Base-by-base conservation (phyloP, 1,284 basidiomycete species). In the Mixia osmundae region DNA sequence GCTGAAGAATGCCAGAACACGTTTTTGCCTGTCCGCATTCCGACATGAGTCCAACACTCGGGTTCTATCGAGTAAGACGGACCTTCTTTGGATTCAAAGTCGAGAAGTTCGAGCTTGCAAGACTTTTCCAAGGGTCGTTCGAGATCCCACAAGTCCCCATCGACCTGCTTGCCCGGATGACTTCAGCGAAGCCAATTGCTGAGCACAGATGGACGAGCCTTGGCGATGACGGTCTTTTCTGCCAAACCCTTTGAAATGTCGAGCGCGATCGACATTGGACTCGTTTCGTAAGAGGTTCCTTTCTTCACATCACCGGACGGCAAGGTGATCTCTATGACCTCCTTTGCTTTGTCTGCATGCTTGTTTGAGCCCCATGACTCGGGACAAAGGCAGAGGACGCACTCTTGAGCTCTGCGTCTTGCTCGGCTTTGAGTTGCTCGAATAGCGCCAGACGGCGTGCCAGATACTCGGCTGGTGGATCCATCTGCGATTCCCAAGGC, bases 1-100 rank as follows among this genome's bases (percentile, higher is more conserved):
- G 91, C 91, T 9, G 87, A 95, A 18, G 89, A 95, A 56, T 97
- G 91, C 91, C 91, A 99, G 64, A 97, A 99, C 24, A 97, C 91
- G 49, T 74, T 75, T 57, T 89, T 82, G 38, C 82, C 76, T 77
- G 47, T 11, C 26, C n/a, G 9, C n/a, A 16, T 7, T 3, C 8
- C 23, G 18, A 23, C 11, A 30, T 5, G 25, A 14, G 16, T 12
- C 18, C 11, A 25, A 38, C 7, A 14, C 24, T 19, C 5, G 22
- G 10, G n/a, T n/a, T 27, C 7, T 29, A 28, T 16, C 24, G 19
- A 34, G 12, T 12, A 12, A 41, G 27, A 33, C 20, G 21, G 14
- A 69, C 85, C 89, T 66, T 95, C 85, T 7, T 78, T 75, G 45
- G 87, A 71, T 36, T 95, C 83, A 52, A 97, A 99, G 59, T 94